These are phyloP conservation scores for Rhizopus delemar DNA, from an alignment of 371 early-diverging fungal species.

Conservation along the genomic window DNA sequence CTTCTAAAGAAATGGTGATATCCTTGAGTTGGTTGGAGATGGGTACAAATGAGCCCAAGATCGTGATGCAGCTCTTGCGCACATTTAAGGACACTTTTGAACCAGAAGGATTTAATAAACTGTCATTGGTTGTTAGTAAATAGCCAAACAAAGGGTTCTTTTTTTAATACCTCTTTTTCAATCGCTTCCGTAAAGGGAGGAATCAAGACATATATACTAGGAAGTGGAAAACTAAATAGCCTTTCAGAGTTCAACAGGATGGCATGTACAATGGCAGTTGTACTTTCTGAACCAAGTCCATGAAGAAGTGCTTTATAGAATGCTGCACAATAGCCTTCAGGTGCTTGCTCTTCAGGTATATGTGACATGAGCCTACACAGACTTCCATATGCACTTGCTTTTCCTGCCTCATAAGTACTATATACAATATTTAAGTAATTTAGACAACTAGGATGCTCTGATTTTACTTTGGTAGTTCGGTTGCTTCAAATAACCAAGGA, in stretches of 20 bases:
- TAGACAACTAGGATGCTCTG: background rate
- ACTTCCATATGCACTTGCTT: constrained; percentile 64
- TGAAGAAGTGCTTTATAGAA: constrained; percentile 69
- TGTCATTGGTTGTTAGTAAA: background rate
- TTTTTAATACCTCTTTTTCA: constrained; percentile 50
- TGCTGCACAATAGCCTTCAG: constrained; percentile 58
- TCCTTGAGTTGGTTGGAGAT: constrained; percentile 41
- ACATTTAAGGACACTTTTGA: constrained; percentile 23
- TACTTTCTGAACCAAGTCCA: constrained; percentile 60
- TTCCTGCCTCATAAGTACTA: constrained; percentile 59
- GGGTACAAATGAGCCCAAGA: constrained; percentile 44
- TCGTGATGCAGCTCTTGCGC: constrained; percentile 44
- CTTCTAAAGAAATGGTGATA: constrained; percentile 29
- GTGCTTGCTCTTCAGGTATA: constrained; percentile 63
- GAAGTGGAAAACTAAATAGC: constrained; percentile 65
- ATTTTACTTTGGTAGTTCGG: constrained; percentile 57
- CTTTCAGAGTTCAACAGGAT: constrained; percentile 67
- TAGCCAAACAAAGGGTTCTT: background rate
- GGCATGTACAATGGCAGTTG: constrained; percentile 51
- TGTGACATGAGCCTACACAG: constrained; percentile 77
- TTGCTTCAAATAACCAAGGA: constrained; percentile 70
- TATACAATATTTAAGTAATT: background rate
- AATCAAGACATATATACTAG: constrained; percentile 69
- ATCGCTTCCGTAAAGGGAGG: constrained; percentile 65
- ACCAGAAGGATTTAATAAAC: background rate